Conservation (phyloP, 2,329 filamentous ascomycete species). For the Bipolaris zeicola region DNA sequence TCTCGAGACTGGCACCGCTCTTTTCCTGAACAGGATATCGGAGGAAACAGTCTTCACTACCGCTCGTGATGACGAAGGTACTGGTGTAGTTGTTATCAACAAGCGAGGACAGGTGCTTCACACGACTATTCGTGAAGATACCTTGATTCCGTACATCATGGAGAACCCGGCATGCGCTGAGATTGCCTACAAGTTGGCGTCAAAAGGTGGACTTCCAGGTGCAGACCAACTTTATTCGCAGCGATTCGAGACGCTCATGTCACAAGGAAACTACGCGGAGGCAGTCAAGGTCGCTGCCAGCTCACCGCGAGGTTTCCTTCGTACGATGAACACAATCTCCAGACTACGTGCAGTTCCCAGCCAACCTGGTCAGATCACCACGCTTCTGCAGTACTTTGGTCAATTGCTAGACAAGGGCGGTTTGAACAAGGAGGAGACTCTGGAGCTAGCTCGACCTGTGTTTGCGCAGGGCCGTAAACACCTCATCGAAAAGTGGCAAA, state of each 20-base stretch:
- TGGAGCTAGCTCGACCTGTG: slow-evolving; percentile 92
- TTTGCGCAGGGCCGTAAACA: slow-evolving; percentile 94
- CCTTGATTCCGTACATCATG: slow-evolving; percentile 90
- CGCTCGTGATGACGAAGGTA: slow-evolving; percentile 78
- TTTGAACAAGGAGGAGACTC: slow-evolving; percentile 89
- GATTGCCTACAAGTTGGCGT: slow-evolving; percentile 94
- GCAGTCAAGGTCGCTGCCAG: slow-evolving; percentile 96
- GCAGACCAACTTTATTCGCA: slow-evolving; percentile 92
- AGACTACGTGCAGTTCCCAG: slow-evolving; percentile 87
- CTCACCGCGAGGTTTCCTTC: slow-evolving; percentile 92
- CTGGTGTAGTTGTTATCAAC: slow-evolving; percentile 93
- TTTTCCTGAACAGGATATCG: slow-evolving; percentile 99
- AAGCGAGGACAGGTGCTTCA: slow-evolving; percentile 96
- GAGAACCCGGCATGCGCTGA: slow-evolving; percentile 94
- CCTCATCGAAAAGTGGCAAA: slow-evolving; percentile 96
- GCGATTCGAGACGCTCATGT: slow-evolving; percentile 88
- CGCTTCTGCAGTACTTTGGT: slow-evolving; percentile 96
- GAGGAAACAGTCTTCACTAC: slow-evolving; percentile 99
- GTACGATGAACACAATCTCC: slow-evolving; percentile 93
- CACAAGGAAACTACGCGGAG: slow-evolving; percentile 78
- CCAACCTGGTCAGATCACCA: slow-evolving; percentile 84
- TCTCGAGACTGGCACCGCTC: slow-evolving; percentile 89
- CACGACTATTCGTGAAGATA: slow-evolving; percentile 90
- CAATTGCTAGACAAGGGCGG: slow-evolving; percentile 95
- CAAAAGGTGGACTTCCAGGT: slow-evolving; percentile 88